Percentiles rank a stretch among this genome's conserved stretches.
Evolutionary conservation across 2,329 filamentous ascomycete species (phyloP).

Genomic region (Cladosporium austrohemisphaericum): DNA sequence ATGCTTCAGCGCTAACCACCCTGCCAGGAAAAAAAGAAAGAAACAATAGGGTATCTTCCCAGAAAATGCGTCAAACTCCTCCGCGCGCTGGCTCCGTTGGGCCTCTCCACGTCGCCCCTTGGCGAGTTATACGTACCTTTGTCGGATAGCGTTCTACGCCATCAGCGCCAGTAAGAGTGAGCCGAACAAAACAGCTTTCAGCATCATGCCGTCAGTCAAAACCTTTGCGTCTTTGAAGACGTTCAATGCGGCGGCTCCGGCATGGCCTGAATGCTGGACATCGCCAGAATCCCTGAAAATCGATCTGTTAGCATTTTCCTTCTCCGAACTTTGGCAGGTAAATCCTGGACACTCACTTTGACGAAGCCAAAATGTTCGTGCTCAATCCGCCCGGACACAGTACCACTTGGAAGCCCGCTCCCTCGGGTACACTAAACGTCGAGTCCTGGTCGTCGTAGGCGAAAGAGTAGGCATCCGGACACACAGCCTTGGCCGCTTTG

Average conservation of each 20-base stretch:
- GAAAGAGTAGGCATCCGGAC: constrained; percentile 81
- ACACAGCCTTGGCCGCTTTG: constrained; percentile 66
- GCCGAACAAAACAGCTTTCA: constrained; percentile 11
- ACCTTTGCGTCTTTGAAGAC: constrained; percentile 16
- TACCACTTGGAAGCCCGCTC: constrained; percentile 72
- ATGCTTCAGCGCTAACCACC: neutral
- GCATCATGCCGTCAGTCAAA: constrained; percentile 20
- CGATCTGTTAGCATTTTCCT: neutral
- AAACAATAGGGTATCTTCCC: constrained; percentile 11
- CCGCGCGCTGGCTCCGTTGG: no score
- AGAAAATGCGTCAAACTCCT: neutral
- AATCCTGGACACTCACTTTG: constrained; percentile 20
- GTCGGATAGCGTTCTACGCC: neutral
- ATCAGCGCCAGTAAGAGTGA: constrained; percentile 9
- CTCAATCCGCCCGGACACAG: constrained; percentile 65
- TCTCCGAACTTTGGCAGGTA: no score
- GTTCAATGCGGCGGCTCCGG: constrained; percentile 18
- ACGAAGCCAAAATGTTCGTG: constrained; percentile 45
- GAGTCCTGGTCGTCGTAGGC: constrained; percentile 57
- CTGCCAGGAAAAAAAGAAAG: neutral
- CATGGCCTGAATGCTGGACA: constrained; percentile 15
- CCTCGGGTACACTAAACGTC: constrained; percentile 56
- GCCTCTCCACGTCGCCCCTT: no score
- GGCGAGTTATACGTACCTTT: neutral
- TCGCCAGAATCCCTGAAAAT: constrained; percentile 4